These are phyloP conservation scores for Globisporangium emineosum DNA, from an alignment of 352 stramenopile genomes.

Conservation along the genomic window DNA sequence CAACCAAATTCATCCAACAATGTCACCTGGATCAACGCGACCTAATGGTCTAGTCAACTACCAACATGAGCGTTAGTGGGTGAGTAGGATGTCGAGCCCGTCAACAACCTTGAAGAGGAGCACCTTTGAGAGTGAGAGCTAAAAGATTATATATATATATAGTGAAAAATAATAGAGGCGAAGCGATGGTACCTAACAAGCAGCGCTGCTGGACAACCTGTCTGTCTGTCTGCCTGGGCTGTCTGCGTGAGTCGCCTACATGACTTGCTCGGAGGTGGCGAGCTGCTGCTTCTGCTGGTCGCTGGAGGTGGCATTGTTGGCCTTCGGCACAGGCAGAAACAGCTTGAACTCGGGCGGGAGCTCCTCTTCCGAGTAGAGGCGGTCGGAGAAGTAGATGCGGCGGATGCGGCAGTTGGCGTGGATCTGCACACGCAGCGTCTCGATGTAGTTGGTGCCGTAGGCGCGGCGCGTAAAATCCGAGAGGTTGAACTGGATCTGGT, in stretches of 20 bases:
- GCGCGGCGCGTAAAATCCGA: conserved; percentile 95
- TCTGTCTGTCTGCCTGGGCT: neutral
- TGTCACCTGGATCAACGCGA: neutral
- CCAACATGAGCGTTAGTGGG: neutral
- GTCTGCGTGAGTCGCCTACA: conserved; percentile 34
- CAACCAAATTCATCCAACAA: neutral
- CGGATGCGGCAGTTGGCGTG: conserved; percentile 97
- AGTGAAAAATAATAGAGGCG: neutral
- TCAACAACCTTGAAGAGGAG: neutral
- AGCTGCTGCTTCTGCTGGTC: conserved; percentile 45
- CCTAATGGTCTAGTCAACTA: neutral
- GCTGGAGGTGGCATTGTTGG: conserved; percentile 41
- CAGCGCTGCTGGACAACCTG: neutral
- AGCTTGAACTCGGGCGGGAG: conserved; percentile 97
- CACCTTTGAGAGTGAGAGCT: neutral
- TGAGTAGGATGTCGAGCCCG: neutral
- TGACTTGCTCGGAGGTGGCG: conserved; percentile 31
- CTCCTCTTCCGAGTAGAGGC: conserved; percentile 96
- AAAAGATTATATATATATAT: neutral
- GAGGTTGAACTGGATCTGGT: conserved; percentile 99
- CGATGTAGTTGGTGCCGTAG: conserved; percentile 98
- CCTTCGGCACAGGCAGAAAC: conserved; percentile 94
- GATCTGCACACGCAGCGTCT: conserved; percentile 96
- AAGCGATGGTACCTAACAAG: too few relatives aligned
- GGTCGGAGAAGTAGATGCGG: conserved; percentile 97